Conservation (phyloP, 2,329 filamentous ascomycete genomes). For the Colletotrichum chlorophyti region DNA sequence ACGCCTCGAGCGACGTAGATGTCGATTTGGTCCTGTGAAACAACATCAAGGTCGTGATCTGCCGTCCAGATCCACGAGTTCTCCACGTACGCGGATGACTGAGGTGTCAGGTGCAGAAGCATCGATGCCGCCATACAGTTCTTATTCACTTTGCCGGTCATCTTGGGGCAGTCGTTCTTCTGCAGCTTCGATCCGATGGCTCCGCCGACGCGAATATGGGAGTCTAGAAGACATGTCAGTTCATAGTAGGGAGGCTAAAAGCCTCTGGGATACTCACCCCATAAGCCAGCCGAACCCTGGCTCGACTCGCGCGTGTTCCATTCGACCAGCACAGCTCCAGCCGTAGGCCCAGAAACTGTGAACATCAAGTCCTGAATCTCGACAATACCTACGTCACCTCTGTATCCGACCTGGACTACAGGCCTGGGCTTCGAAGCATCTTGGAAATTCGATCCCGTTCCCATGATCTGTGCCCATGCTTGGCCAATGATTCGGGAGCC, state of each 20-base stretch:
- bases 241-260: no score
- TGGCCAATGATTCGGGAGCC: constrained; percentile 53
- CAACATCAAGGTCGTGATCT: constrained; percentile 61
- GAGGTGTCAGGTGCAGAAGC: constrained; percentile 51
- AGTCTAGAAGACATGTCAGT: no score
- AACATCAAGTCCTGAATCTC: constrained; percentile 68
- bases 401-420: constrained; percentile 59
- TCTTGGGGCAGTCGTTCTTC: constrained; percentile 46
- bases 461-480: constrained; percentile 51
- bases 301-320: constrained; percentile 59
- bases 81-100: constrained; percentile 55
- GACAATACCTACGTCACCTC: constrained; percentile 59
- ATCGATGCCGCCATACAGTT: constrained; percentile 51
- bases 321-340: constrained; percentile 64
- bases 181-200: constrained; percentile 55
- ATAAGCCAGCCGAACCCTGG: constrained; percentile 53
- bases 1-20: constrained; percentile 45
- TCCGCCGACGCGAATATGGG: constrained; percentile 45
- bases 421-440: constrained; percentile 53
- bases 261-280: no score
- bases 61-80: constrained; percentile 72
- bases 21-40: constrained; percentile 35
- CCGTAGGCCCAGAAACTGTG: constrained; percentile 57
- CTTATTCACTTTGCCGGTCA: constrained; percentile 36
- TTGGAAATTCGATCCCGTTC: constrained; percentile 50